Evolutionary conservation across 306 rosid genomes (phyloP), one percentile per base, ranked within the genome.

Genomic region (Hippophae tibetana): DNA sequence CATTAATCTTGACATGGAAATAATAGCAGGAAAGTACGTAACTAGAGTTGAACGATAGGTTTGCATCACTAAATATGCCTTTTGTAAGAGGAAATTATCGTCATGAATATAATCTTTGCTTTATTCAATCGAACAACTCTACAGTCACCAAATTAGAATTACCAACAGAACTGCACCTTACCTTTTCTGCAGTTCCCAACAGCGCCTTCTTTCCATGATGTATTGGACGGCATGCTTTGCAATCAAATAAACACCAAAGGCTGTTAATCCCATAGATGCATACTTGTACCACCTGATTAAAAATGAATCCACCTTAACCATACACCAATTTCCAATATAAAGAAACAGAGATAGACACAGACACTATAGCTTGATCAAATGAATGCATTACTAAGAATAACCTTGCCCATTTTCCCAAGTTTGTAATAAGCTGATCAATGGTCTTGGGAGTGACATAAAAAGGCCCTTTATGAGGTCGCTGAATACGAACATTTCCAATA

Each of bases 401-500:
- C 99, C 99, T 92, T 53, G 99, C 95, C 99, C 96, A 88, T 77
- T 88, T 92, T 69, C 95, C 99, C 47, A 92, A 86, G 82, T 92
- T 88, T 57, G 73, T 81, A 67, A 92, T 92, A 63, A 92, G 96
- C 62, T 92, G 96, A 74, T 92, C 95, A 62, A 88, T 80, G 3
- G 93, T 75, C 66, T 84, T 92, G 60, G 99, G 93, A 56, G 99
- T 64, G 61, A 92, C 83, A 68, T 92, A 92, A 80, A 92, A 92
- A 44, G 95, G 96, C 52, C 99, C 99, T 70, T 92, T 92, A 73
- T 86, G 83, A 43, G 99, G 99, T 70, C 86, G 70, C 74, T 92
- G 99, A 71, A 92, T 72, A 57, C 99, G 79, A 54, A 92, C 56
- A 38, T 82, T 69, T 74, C 99, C 99, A 55, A 88, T 54, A 54